Percentiles rank a stretch among this genome's conserved stretches.
These are phyloP conservation scores for Diutina sp. DNA, from an alignment of 1,139 yeast genomes.

Conservation along the genomic window DNA sequence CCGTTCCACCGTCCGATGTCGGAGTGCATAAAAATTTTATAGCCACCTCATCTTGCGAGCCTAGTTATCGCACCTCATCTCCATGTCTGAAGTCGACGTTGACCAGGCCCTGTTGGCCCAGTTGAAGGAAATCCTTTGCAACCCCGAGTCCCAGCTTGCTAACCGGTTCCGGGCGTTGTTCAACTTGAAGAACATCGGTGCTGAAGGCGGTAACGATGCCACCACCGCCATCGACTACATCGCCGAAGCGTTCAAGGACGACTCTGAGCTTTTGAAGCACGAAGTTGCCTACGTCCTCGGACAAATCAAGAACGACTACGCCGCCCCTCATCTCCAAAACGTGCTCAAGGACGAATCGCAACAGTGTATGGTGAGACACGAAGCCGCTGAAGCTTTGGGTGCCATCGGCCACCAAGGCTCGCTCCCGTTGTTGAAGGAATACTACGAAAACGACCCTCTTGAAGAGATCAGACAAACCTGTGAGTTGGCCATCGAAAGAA, in stretches of 20 bases:
- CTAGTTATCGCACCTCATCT: neutral
- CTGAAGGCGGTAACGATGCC: conserved; percentile 37
- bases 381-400: conserved; percentile 98
- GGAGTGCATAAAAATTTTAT: neutral
- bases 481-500: conserved; percentile 91
- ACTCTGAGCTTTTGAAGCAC: conserved; percentile 88
- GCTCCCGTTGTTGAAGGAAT: conserved; percentile 52
- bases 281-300: conserved; percentile 98
- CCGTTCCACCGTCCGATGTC: neutral
- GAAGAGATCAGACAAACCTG: conserved; percentile 94
- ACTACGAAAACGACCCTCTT: conserved; percentile 59
- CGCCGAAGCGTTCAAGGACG: conserved; percentile 67
- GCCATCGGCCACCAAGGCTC: conserved; percentile 82
- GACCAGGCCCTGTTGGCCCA: conserved; percentile 49
- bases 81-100: conserved; percentile 23
- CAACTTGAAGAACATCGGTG: conserved; percentile 77
- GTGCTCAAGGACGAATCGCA: conserved; percentile 58
- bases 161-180: conserved; percentile 87
- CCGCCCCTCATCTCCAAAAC: conserved; percentile 64
- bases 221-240: conserved; percentile 68
- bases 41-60: neutral
- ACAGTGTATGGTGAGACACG: conserved; percentile 96
- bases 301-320: conserved; percentile 74
- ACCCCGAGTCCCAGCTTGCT: conserved; percentile 60
- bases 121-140: conserved; percentile 55